These are phyloP conservation scores for Chenopodium formosanum DNA, from an alignment of 148 eudicot genomes.

Conservation along the genomic window DNA sequence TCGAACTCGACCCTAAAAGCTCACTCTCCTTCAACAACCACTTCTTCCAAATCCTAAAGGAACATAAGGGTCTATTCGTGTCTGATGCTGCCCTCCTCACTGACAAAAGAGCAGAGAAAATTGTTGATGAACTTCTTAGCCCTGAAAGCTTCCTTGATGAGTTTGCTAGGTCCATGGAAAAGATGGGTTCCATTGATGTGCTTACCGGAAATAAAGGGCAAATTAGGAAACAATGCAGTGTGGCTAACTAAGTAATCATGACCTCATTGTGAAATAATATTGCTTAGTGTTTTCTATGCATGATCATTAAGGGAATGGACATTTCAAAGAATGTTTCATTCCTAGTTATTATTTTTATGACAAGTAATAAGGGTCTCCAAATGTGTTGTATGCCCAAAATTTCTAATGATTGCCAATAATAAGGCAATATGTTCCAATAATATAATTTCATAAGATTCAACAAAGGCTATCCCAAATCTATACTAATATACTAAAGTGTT, in stretches of 20 bases:
- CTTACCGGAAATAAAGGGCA: conserved; percentile 26
- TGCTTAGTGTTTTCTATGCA: too few relatives aligned
- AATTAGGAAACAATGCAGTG: conserved; percentile 30
- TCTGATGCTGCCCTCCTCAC: conserved; percentile 35
- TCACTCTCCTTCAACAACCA: conserved; percentile 22
- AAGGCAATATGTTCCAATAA: too few relatives aligned
- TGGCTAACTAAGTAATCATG: conserved; percentile 8
- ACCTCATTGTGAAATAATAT: too few relatives aligned
- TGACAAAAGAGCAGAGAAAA: neutral
- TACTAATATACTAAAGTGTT: too few relatives aligned
- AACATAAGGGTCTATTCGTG: conserved; percentile 23
- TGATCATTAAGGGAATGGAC: too few relatives aligned
- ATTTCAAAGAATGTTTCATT: too few relatives aligned
- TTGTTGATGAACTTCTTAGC: conserved; percentile 7
- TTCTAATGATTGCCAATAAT: too few relatives aligned
- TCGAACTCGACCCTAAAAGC: conserved; percentile 25
- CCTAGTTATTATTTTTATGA: too few relatives aligned
- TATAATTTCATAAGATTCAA: too few relatives aligned
- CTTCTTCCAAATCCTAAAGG: conserved; percentile 12
- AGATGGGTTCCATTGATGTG: conserved; percentile 27
- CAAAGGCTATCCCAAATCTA: too few relatives aligned
- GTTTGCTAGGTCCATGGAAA: conserved; percentile 30
- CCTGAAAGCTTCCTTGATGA: conserved; percentile 13
- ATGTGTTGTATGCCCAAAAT: too few relatives aligned
- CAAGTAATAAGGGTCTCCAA: too few relatives aligned